Conservation (phyloP, 768 basidiomycete genomes). For the Serendipita indica region DNA sequence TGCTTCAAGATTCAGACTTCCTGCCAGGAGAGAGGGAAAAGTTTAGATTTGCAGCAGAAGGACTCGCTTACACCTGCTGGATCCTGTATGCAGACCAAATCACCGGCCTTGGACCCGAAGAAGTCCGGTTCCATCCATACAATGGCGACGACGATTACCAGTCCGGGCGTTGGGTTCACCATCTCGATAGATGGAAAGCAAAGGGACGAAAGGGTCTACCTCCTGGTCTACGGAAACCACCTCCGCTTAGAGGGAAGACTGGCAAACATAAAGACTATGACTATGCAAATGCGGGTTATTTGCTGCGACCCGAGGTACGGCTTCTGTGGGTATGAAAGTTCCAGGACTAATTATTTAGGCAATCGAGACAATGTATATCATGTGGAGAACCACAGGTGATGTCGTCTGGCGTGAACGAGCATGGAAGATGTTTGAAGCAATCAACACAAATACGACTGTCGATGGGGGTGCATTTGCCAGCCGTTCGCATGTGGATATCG, state of each 20-base stretch:
- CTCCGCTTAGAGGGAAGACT: neutral
- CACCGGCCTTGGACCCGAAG: conserved; percentile 54
- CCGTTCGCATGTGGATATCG: neutral
- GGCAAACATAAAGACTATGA: conserved; percentile 36
- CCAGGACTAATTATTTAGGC: conserved; percentile 33
- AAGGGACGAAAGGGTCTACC: conserved; percentile 1
- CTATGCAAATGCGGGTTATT: conserved; percentile 32
- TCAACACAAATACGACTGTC: conserved; percentile 43
- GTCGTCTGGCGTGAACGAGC: conserved; percentile 53
- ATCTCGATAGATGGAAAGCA: conserved; percentile 31
- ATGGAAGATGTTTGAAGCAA: conserved; percentile 54
- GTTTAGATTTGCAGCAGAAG: conserved; percentile 63
- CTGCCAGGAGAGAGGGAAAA: conserved; percentile 38
- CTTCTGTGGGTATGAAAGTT: neutral
- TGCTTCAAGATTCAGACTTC: conserved; percentile 42
- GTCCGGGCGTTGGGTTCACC: conserved; percentile 24
- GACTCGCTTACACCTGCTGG: conserved; percentile 58
- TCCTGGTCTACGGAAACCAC: neutral
- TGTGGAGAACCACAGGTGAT: conserved; percentile 59
- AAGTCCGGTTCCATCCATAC: conserved; percentile 26
- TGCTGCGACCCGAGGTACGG: conserved; percentile 57
- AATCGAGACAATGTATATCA: conserved; percentile 52
- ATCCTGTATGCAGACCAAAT: conserved; percentile 56
- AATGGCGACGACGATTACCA: conserved; percentile 33
- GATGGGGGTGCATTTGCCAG: conserved; percentile 29